A percentile compares a stretch with the other conserved stretches of the same genome.
phyloP scores from a whole-genome alignment of 1,139 yeast species.

The Kodamaea sp. region DNA sequence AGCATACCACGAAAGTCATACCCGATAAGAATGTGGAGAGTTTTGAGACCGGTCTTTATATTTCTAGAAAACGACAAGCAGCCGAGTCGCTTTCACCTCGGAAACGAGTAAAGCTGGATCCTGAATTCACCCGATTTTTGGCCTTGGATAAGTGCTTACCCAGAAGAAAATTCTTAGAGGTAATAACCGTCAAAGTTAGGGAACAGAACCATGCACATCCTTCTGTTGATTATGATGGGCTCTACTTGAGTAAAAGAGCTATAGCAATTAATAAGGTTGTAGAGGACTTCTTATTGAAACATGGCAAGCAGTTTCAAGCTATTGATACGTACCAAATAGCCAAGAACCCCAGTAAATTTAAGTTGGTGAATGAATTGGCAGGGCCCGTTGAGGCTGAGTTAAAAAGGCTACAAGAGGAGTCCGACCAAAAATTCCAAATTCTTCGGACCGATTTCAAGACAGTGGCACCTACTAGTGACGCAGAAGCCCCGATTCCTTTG shows the following conservation, averaged over 20 bases:
- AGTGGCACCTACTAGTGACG: conserved; percentile 31
- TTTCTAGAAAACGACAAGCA: conserved; percentile 4
- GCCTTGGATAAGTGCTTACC: conserved; percentile 88
- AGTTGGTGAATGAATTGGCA: conserved; percentile 21
- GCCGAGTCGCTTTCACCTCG: conserved; percentile 1
- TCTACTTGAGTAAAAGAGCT: conserved; percentile 48
- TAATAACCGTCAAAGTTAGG: conserved; percentile 29
- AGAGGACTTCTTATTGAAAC: conserved; percentile 25
- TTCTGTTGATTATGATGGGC: conserved; percentile 18
- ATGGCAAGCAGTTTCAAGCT: conserved; percentile 12
- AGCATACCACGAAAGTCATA: not conserved
- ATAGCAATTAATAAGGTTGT: conserved; percentile 49
- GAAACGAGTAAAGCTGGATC: conserved; percentile 1
- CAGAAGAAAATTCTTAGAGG: conserved; percentile 52
- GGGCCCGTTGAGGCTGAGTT: conserved; percentile 25
- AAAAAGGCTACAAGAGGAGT: conserved; percentile 13
- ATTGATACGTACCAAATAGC: conserved; percentile 9
- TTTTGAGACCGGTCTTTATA: not conserved
- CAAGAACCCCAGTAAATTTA: conserved; percentile 7
- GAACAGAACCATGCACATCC: conserved; percentile 25
- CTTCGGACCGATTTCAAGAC: conserved; percentile 27
- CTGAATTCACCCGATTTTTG: conserved; percentile 53
- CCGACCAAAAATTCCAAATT: conserved; percentile 18
- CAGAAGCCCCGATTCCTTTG: conserved; percentile 16
- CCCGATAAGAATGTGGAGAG: not conserved